phyloP scores from a whole-genome alignment of 306 rosid species.

The Begonia masoniana region DNA sequence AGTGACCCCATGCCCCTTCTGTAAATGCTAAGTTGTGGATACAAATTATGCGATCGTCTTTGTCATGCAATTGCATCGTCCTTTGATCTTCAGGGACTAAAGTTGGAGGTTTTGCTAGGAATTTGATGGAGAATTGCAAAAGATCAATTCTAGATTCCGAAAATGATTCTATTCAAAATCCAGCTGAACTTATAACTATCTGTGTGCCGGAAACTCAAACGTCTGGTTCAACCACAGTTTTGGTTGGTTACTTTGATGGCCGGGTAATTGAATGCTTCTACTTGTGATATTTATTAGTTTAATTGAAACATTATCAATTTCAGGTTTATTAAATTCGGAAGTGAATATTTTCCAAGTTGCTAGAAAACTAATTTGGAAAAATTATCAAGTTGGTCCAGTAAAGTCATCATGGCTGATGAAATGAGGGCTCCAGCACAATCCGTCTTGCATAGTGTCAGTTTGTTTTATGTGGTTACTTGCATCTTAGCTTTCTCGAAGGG shows the following conservation, averaged over 20 bases:
- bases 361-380: neutral
- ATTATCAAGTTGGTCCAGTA: neutral
- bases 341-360: too few relatives aligned
- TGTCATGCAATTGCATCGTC: too few relatives aligned
- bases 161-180: slow-evolving; percentile 21
- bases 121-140: slow-evolving; percentile 54
- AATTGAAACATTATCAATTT: neutral
- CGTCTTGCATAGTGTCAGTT: neutral
- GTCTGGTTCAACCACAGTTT: slow-evolving; percentile 45
- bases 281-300: slow-evolving; percentile 1
- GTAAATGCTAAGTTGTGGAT: too few relatives aligned
- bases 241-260: slow-evolving; percentile 63
- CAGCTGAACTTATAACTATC: slow-evolving; percentile 38
- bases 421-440: neutral
- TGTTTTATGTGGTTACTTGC: too few relatives aligned
- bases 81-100: slow-evolving; percentile 26
- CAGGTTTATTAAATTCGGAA: too few relatives aligned
- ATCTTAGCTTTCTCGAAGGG: too few relatives aligned
- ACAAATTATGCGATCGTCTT: too few relatives aligned
- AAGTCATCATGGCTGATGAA: neutral
- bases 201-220: slow-evolving; percentile 35
- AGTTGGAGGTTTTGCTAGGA: slow-evolving; percentile 33
- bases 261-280: slow-evolving; percentile 31
- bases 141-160: slow-evolving; percentile 24
- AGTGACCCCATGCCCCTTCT: too few relatives aligned